These are phyloP conservation scores for Diaporthe sp. DNA, from an alignment of 2,329 filamentous ascomycete species.

Conservation along the genomic window DNA sequence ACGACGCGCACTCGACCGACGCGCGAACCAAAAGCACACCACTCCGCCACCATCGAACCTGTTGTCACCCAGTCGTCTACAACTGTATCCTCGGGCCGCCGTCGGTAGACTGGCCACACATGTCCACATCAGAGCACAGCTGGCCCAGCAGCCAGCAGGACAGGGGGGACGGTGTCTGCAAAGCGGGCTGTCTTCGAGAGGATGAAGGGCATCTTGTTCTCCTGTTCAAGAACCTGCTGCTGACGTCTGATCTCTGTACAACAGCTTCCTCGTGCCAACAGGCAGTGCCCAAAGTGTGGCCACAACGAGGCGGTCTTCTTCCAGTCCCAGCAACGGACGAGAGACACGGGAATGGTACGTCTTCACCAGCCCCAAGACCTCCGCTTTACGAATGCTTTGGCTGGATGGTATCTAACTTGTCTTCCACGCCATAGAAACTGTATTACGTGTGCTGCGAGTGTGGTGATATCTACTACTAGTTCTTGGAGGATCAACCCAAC, in stretches of 20 bases:
- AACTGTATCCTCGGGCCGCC: neutral
- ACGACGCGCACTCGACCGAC: neutral
- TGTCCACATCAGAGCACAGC: slow-evolving; percentile 31
- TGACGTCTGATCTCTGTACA: slow-evolving; percentile 54
- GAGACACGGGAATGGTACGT: slow-evolving; percentile 97
- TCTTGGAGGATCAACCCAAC: neutral
- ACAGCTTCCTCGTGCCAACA: slow-evolving; percentile 91
- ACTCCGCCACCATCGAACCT: neutral
- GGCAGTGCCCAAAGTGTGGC: slow-evolving; percentile 84
- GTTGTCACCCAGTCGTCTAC: neutral
- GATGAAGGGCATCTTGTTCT: slow-evolving; percentile 36
- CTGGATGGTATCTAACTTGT: neutral
- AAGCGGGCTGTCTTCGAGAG: slow-evolving; percentile 33
- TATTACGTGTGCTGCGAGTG: slow-evolving; percentile 96
- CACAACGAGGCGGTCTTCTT: slow-evolving; percentile 97
- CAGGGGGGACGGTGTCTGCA: slow-evolving; percentile 1
- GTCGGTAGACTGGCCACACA: neutral
- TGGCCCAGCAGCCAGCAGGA: slow-evolving; percentile 20
- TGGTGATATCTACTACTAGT: slow-evolving; percentile 82
- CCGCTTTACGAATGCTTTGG: neutral
- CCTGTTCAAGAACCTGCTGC: slow-evolving; percentile 45
- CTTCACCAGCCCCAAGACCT: neutral
- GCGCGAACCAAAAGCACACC: neutral
- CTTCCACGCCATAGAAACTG: slow-evolving; percentile 72
- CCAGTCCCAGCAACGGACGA: slow-evolving; percentile 96